Evolutionary conservation across 2,329 filamentous ascomycete genomes (phyloP), one percentile per base, ranked within the genome.

Genomic region (Penicillium crustosum): DNA sequence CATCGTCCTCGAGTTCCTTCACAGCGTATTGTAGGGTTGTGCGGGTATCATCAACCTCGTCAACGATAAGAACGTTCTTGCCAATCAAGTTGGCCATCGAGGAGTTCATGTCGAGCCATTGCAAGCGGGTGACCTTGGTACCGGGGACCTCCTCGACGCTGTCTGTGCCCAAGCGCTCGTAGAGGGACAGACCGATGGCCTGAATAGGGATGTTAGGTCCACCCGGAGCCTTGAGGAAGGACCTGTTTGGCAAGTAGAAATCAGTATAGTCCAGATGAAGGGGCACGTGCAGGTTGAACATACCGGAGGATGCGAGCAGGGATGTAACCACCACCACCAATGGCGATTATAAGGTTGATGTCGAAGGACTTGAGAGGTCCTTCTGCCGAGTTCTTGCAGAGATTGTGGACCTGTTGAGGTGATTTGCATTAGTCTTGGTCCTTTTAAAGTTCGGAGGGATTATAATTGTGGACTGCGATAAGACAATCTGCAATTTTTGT

Each of bases 181-280:
- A 99, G 55, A 99, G 88, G 23, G 93, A 97, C 64, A 99, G 89
- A 49, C 94, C 94, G 76, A 99, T 99, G 64, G 94, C 94, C 83
- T 99, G 94, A 78, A 99, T 99, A 66, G 94, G 93, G 72, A 99
- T 99, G 81, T 99, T 99, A 78, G 92, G 87, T 61, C 82, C 85
- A 68, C 89, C 91, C 59, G 90, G 83, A 74, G 87, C 86, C 83
- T 96, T 97, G 76, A 99, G 89, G 83, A 99, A 99, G 21, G 94
- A 97, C 63, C 81, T 79, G 67, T 70, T 31, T 27, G 36, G 23
- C 47, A 42, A 36, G 42, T n/a, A 23, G 19, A 9, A 8, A 29
- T 57, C 21, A 57, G 49, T 15, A 57, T n/a, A 4, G 44, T 33
- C 25, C 4, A 31, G 13, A 31, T 12, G n/a, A 19, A 29, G 4